phyloP scores from a whole-genome alignment of 495 filamentous ascomycete species.

The Aspergillus bridgeri region DNA sequence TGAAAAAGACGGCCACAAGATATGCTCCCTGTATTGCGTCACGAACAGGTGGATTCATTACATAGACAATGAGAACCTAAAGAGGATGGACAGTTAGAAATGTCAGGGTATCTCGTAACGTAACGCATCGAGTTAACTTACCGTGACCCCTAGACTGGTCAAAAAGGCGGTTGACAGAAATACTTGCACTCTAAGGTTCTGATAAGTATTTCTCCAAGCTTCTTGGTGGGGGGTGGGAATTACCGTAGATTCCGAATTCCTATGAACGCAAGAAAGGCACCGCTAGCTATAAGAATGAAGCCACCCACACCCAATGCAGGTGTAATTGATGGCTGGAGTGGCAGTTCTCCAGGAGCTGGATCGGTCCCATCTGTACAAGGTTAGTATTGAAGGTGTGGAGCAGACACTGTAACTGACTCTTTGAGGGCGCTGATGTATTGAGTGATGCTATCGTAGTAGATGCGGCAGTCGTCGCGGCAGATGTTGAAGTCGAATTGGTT shows the following conservation, averaged over 20 bases:
- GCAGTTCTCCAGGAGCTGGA: conserved; percentile 46
- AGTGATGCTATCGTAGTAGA: conserved; percentile 17
- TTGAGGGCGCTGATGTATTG: conserved; percentile 14
- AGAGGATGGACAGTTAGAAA: conserved; percentile 11
- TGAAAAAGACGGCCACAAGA: conserved; percentile 72
- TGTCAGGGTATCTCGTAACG: neutral
- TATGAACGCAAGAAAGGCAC: conserved; percentile 65
- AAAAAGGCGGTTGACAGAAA: conserved; percentile 78
- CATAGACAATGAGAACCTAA: conserved; percentile 79
- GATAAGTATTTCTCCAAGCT: neutral
- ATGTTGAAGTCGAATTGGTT: conserved; percentile 13
- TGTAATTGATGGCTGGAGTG: conserved; percentile 70
- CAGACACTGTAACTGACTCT: conserved; percentile 18
- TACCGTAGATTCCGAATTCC: conserved; percentile 82
- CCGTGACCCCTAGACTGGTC: conserved; percentile 67
- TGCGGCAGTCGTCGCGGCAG: conserved; percentile 13
- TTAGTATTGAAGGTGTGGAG: neutral
- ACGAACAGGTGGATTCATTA: conserved; percentile 77
- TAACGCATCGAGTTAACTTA: conserved; percentile 23
- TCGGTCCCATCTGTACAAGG: conserved; percentile 18
- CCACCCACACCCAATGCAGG: conserved; percentile 79
- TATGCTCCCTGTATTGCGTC: conserved; percentile 83
- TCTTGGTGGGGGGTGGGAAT: neutral
- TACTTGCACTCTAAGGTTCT: conserved; percentile 58
- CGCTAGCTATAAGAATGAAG: conserved; percentile 67